Conservation (phyloP, 805 yeast species). For the Groenewaldozyma salmanticensis region DNA sequence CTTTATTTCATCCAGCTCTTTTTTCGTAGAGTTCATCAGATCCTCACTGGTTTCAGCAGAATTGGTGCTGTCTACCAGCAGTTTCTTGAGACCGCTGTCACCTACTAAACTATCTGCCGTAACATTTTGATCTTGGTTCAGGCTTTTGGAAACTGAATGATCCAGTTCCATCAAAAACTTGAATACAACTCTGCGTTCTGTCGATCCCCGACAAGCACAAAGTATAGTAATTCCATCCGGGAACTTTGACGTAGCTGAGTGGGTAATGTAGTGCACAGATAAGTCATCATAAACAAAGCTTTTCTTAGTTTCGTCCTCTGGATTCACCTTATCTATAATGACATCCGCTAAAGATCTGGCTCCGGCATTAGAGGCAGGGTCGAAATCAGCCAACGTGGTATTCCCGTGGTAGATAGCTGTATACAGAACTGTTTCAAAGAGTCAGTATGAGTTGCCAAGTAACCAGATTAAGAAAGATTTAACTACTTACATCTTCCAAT, state of each 20-base stretch:
- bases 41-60: slow-evolving; percentile 18
- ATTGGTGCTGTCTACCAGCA: slow-evolving; percentile 1
- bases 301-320: slow-evolving; percentile 21
- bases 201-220: slow-evolving; percentile 18
- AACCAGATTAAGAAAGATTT: not conserved
- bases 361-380: slow-evolving; percentile 5
- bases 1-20: slow-evolving; percentile 55
- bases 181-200: slow-evolving; percentile 18
- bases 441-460: too few relatives aligned
- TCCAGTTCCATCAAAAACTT: slow-evolving; percentile 17
- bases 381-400: slow-evolving; percentile 11
- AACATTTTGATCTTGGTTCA: not conserved
- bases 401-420: slow-evolving; percentile 12
- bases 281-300: slow-evolving; percentile 22
- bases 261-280: slow-evolving; percentile 25
- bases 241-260: slow-evolving; percentile 12
- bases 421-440: slow-evolving; percentile 9
- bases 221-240: slow-evolving; percentile 23
- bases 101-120: not conserved
- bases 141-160: slow-evolving; percentile 7
- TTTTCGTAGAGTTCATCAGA: slow-evolving; percentile 20
- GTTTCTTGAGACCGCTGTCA: slow-evolving; percentile 1
- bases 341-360: slow-evolving; percentile 13
- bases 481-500: not conserved
- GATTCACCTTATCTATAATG: slow-evolving; percentile 17